These are phyloP conservation scores for Mycena chlorophos DNA, from an alignment of 768 basidiomycete species.

Conservation along the genomic window DNA sequence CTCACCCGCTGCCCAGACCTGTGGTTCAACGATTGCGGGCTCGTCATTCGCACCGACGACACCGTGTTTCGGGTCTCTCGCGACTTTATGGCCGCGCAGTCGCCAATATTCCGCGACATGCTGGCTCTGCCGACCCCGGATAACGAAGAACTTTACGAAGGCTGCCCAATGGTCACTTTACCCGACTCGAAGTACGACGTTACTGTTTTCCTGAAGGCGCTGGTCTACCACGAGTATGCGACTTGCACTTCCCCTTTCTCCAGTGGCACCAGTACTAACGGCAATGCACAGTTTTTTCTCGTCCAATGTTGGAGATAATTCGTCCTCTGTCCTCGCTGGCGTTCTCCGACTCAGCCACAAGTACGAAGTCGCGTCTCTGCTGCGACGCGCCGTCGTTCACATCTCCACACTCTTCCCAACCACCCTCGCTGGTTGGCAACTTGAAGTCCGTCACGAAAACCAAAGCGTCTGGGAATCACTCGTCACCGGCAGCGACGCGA, in stretches of 20 bases:
- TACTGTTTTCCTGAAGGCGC: background rate
- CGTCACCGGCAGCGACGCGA: too few species aligned
- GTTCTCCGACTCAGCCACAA: slow-evolving; percentile 13
- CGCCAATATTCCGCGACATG: slow-evolving; percentile 10
- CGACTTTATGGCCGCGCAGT: slow-evolving; percentile 5
- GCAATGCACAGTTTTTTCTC: slow-evolving; percentile 2
- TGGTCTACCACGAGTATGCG: slow-evolving; percentile 5
- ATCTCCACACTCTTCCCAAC: background rate
- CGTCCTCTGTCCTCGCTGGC: background rate
- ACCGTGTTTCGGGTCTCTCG: slow-evolving; percentile 6
- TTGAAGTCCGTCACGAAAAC: background rate
- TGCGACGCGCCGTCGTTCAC: slow-evolving; percentile 5
- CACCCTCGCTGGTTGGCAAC: background rate
- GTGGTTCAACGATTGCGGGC: too few species aligned
- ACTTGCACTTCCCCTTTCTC: background rate
- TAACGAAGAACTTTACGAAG: slow-evolving; percentile 4
- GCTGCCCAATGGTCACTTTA: slow-evolving; percentile 12
- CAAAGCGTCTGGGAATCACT: background rate
- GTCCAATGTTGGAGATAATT: background rate
- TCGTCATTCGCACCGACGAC: slow-evolving; percentile 5
- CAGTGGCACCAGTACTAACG: background rate
- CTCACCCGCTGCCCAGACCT: too few species aligned
- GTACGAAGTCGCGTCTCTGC: slow-evolving; percentile 7
- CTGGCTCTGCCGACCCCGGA: slow-evolving; percentile 1
- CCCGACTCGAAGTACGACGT: slow-evolving; percentile 6